Evolutionary conservation across 2,329 filamentous ascomycete genomes (phyloP).

Genomic region (Cordyceps cateniannulata): DNA sequence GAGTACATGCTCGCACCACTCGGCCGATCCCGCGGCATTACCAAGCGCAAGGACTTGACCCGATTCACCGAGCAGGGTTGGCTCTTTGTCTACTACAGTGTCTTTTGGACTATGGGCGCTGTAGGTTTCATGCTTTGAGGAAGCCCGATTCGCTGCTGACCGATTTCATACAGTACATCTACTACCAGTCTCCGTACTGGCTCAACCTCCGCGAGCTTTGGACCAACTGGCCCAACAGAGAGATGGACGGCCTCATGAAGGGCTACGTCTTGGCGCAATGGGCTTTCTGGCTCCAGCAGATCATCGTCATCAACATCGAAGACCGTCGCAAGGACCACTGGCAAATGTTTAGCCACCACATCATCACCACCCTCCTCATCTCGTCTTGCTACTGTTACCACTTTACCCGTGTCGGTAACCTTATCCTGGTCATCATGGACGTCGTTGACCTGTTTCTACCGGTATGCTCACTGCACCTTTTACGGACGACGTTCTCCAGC

Average conservation of each 20-base stretch:
- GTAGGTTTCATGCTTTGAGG: constrained; percentile 43
- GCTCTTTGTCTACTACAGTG: constrained; percentile 75
- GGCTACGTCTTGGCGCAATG: constrained; percentile 86
- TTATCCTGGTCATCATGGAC: constrained; percentile 90
- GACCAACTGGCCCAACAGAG: constrained; percentile 75
- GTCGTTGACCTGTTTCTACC: constrained; percentile 83
- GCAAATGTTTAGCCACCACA: constrained; percentile 94
- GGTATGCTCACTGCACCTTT: constrained; percentile 42
- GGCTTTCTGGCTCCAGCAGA: constrained; percentile 90
- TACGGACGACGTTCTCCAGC: neutral
- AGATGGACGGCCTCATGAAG: constrained; percentile 70
- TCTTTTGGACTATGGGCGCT: constrained; percentile 79
- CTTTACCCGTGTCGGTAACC: constrained; percentile 78
- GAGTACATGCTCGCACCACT: constrained; percentile 80
- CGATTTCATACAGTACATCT: constrained; percentile 58
- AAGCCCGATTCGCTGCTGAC: neutral
- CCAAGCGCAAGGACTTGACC: constrained; percentile 67
- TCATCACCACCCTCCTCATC: constrained; percentile 79
- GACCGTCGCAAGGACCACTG: constrained; percentile 89
- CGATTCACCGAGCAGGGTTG: constrained; percentile 94
- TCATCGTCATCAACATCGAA: constrained; percentile 91
- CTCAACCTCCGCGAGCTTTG: constrained; percentile 72
- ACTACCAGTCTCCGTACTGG: constrained; percentile 71
- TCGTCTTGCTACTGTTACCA: constrained; percentile 80
- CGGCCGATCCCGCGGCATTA: constrained; percentile 65